Evolutionary conservation across 345 rosid species (phyloP), one percentile per base, ranked within the genome.

Genomic region (Camelina sativa): DNA sequence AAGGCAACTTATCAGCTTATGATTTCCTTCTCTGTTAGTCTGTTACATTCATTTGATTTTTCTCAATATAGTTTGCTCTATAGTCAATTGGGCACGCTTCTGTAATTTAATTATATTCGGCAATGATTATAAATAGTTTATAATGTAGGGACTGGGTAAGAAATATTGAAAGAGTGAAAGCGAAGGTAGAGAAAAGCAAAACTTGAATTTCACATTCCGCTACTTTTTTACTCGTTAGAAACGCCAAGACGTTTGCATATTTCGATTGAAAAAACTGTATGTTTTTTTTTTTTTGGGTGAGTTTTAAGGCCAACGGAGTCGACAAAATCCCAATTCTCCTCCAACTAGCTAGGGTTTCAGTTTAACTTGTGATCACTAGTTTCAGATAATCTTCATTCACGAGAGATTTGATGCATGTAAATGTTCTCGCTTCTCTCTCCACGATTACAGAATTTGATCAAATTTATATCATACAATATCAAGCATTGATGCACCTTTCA

Each of bases 291-390:
- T 44, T 44, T 5, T 51, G 11, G 5, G n/a, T 34, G 53, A 59
- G 44, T 59, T 67, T 44, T 35, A 50, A 34, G 17, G 75, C 44
- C 62, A 37, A 52, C 10, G 13, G 13, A 55, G 20, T 57, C 34
- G 22, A 10, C 13, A 65, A 54, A 73, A 74, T 28, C 17, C 17
- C 57, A 19, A 51, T 23, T 22, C 16, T 34, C 35, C 34, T 73
- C 48, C 3, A 56, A 34, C 43, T 74, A 74, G 72, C 53, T 74
- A 74, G 72, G 78, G 67, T 37, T 76, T 62, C 9, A 48, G 34
- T 66, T 44, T 20, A 20, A 20, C 1, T 20, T 32, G 30, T 28
- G 30, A 38, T 37, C n/a, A 65, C 50, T 11, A 9, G 23, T 50
- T 51, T 62, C 11, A 62, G 5, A 6, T 32, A 8, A 16, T 53